Conservation (phyloP, 176 grass and related monocot species). For the Puya raimondii region DNA sequence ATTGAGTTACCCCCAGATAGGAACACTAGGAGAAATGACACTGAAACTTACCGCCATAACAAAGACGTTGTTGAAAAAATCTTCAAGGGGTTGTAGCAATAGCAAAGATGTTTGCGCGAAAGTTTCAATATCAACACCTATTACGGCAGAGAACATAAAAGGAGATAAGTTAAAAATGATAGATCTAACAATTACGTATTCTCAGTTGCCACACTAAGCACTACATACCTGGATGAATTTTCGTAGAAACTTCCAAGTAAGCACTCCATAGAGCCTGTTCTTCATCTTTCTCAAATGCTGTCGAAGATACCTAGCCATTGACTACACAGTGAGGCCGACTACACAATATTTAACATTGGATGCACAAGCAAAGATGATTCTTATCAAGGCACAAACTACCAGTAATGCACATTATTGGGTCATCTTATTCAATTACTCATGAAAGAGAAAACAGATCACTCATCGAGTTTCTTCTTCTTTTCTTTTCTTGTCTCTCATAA, state of each 20-base stretch:
- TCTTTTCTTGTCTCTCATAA: too few species aligned
- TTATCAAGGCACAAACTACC: too few species aligned
- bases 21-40: background rate
- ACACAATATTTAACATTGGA: background rate
- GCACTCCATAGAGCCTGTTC: conserved; percentile 63
- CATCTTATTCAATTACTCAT: too few species aligned
- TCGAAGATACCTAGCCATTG: conserved; percentile 35
- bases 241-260: conserved; percentile 54
- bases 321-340: background rate
- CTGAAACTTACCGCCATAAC: conserved; percentile 81
- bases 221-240: conserved; percentile 64
- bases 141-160: conserved; percentile 8
- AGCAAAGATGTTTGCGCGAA: conserved; percentile 55
- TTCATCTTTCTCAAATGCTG: conserved; percentile 65
- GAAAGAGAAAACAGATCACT: too few species aligned
- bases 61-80: conserved; percentile 90
- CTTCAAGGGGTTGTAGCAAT: conserved; percentile 67
- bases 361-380: too few species aligned
- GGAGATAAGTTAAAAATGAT: background rate
- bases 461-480: too few species aligned
- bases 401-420: too few species aligned
- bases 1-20: background rate
- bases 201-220: background rate
- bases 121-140: conserved; percentile 57
- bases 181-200: background rate